Percentiles rank a stretch among this genome's conserved stretches.
phyloP scores from a whole-genome alignment of 2,329 filamentous ascomycete species.

The Trichophyton rubrum region DNA sequence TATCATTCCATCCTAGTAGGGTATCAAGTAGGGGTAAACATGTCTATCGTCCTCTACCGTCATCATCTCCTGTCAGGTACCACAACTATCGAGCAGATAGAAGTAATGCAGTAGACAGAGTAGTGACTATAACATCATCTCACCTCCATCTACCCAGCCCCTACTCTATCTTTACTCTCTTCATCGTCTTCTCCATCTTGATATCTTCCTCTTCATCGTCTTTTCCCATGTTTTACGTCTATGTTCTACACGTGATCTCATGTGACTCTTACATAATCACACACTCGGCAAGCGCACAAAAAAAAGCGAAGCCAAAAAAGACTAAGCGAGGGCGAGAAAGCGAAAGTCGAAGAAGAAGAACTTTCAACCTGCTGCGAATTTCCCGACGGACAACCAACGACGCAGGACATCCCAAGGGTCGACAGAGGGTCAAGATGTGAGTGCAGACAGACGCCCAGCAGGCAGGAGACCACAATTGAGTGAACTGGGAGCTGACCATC shows the following conservation, averaged over 20 bases:
- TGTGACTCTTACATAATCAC: conserved; percentile 10
- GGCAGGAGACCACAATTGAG: not conserved
- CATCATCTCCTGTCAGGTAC: too few relatives aligned
- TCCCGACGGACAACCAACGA: conserved; percentile 17
- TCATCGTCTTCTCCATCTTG: too few relatives aligned
- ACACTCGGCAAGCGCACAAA: conserved; percentile 11
- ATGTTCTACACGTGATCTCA: not conserved
- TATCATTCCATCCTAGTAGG: too few relatives aligned
- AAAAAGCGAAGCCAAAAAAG: conserved; percentile 9
- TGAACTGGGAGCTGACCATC: not conserved
- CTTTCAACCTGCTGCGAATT: conserved; percentile 17
- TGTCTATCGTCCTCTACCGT: too few relatives aligned
- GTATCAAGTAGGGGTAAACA: too few relatives aligned
- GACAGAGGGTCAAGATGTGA: conserved; percentile 38
- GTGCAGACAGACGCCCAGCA: conserved; percentile 8
- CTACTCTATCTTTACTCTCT: too few relatives aligned
- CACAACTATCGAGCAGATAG: too few relatives aligned
- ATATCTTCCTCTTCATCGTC: too few relatives aligned
- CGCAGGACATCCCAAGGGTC: conserved; percentile 34
- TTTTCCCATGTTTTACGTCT: too few relatives aligned
- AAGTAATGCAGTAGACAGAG: too few relatives aligned
- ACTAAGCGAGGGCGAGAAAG: not conserved
- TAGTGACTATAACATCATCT: too few relatives aligned
- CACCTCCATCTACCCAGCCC: too few relatives aligned
- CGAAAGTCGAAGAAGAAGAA: conserved; percentile 1